phyloP scores from a whole-genome alignment of 768 basidiomycete genomes.

The Candolleomyces aberdarensis region DNA sequence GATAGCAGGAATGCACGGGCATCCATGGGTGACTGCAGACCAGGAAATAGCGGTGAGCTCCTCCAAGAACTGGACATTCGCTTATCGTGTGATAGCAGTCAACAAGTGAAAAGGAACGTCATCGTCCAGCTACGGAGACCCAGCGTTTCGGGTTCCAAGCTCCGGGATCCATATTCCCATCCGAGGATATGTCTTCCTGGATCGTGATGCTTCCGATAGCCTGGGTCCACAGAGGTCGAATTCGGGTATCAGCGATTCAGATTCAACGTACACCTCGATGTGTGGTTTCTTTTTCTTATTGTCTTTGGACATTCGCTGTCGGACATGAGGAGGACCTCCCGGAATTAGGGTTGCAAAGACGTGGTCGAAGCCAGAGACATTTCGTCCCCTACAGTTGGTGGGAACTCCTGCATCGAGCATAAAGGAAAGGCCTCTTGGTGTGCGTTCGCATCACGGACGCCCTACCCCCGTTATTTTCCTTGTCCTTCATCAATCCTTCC shows the following conservation, averaged over 20 bases:
- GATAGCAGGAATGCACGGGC: too few relatives aligned
- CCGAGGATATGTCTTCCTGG: conserved; percentile 1
- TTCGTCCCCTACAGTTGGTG: conserved; percentile 23
- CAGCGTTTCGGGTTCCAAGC: not conserved
- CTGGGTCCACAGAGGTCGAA: conserved; percentile 1
- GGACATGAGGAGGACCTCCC: conserved; percentile 32
- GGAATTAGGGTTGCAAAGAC: conserved; percentile 23
- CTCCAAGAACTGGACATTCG: not conserved
- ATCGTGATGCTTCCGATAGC: not conserved
- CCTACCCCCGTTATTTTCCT: conserved; percentile 25
- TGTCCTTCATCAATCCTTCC: conserved; percentile 17
- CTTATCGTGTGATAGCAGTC: not conserved
- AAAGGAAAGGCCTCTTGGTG: conserved; percentile 27
- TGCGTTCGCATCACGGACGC: conserved; percentile 20
- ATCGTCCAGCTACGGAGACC: not conserved
- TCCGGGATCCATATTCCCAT: conserved; percentile 5
- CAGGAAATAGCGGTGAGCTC: not conserved
- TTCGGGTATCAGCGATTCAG: conserved; percentile 6
- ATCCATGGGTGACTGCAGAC: not conserved
- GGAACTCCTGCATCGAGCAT: conserved; percentile 31
- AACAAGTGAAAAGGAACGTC: not conserved
- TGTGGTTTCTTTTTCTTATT: conserved; percentile 23
- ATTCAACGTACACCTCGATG: conserved; percentile 7
- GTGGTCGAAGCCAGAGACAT: conserved; percentile 24
- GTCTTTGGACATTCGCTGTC: conserved; percentile 29